Evolutionary conservation across 2,329 filamentous ascomycete species (phyloP).

Genomic region (Ceratocystis diversiconidia): DNA sequence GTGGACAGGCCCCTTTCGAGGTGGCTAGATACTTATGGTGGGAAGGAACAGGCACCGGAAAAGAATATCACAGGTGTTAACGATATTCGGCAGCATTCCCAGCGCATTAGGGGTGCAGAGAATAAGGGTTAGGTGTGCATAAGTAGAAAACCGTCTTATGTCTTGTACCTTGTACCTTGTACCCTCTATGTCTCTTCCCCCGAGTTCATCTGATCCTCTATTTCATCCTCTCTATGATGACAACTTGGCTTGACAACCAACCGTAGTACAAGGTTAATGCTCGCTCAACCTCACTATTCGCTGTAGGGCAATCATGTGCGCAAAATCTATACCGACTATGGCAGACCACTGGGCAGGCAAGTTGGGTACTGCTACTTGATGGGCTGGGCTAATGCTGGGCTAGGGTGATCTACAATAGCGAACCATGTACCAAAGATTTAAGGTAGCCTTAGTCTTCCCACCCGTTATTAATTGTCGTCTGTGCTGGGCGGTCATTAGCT

Average conservation of each 20-base stretch:
- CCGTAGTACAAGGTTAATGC: background rate
- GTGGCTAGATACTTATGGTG: too few species aligned
- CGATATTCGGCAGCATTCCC: too few species aligned
- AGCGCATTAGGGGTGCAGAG: too few species aligned
- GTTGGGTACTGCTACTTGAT: too few species aligned
- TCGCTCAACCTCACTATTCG: too few species aligned
- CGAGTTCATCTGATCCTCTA: background rate
- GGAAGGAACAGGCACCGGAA: too few species aligned
- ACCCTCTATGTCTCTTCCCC: background rate
- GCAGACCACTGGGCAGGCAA: background rate
- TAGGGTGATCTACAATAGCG: background rate
- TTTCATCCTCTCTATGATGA: background rate
- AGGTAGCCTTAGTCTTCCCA: background rate
- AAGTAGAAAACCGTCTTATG: too few species aligned
- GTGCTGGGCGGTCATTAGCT: background rate
- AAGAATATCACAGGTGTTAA: too few species aligned
- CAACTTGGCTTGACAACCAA: background rate
- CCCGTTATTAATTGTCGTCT: background rate
- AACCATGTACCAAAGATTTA: background rate
- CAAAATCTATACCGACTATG: too few species aligned
- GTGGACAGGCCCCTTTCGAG: too few species aligned
- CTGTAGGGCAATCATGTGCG: too few species aligned
- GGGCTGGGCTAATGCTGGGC: background rate
- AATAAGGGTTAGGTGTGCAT: too few species aligned
- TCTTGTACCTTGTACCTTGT: background rate